Percentiles rank a stretch among this genome's conserved stretches.
phyloP scores from a whole-genome alignment of 306 rosid genomes.

The Morella rubra region DNA sequence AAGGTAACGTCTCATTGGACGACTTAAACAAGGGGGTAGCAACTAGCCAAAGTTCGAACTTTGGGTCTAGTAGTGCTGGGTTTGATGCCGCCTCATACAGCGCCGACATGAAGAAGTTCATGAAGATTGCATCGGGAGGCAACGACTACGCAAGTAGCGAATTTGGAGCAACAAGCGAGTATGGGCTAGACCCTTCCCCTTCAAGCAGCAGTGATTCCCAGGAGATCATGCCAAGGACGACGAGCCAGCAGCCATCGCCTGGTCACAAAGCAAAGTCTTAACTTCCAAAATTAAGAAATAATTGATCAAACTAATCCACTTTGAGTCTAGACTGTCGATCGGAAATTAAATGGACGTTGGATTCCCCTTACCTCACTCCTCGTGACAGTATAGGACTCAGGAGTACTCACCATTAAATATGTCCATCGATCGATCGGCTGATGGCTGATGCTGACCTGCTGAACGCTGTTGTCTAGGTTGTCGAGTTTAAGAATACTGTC shows the following conservation, averaged over 20 bases:
- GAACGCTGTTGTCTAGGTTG: too few species aligned
- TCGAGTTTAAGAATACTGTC: too few species aligned
- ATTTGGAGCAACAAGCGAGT: constrained; percentile 59
- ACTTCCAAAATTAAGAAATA: neutral
- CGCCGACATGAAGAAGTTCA: constrained; percentile 55
- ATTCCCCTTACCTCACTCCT: too few species aligned
- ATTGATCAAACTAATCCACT: neutral
- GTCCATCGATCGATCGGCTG: too few species aligned
- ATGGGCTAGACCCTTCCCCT: constrained; percentile 57
- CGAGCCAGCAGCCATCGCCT: constrained; percentile 6
- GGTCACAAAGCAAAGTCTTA: constrained; percentile 15
- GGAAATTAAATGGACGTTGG: too few species aligned
- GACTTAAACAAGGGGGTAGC: constrained; percentile 55
- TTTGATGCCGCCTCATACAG: constrained; percentile 46
- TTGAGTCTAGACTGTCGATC: too few species aligned
- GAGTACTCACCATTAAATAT: too few species aligned
- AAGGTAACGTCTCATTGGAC: constrained; percentile 74
- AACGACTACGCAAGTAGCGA: constrained; percentile 52
- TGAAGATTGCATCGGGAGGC: constrained; percentile 42
- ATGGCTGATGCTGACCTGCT: too few species aligned
- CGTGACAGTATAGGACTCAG: too few species aligned
- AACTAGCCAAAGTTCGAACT: constrained; percentile 40
- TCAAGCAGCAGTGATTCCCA: constrained; percentile 54
- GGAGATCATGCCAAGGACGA: constrained; percentile 13
- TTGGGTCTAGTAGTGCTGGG: constrained; percentile 33